Base-by-base conservation (phyloP, 139 green algal species). In the Coccomyxa sp. region DNA sequence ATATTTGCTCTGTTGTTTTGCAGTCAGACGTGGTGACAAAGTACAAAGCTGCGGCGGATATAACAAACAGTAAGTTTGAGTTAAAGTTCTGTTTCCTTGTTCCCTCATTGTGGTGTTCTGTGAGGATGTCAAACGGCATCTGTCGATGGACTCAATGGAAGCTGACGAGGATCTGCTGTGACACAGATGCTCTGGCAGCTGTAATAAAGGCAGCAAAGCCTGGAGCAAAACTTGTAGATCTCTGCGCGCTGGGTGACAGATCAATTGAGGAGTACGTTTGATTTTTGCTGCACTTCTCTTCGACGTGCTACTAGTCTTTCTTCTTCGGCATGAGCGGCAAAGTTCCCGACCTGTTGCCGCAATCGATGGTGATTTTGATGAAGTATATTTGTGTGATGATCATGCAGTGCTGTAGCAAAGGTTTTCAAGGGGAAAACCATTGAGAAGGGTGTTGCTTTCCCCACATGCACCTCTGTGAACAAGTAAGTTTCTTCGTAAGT, bases 31-130 rank as follows among this genome's bases (percentile, higher is more conserved):
- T 99, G 18, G 97, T 99, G 9, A 98, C 96, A 60, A 99, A 99
- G 90, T 99, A 99, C 93, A 99, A 99, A 88, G 92, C 94, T 58
- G 97, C 97, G 9, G 94, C 97, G 18, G 96, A 99, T 78, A 98
- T 99, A 83, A 91, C 90, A 75, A 99, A 99, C 88, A 94, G 96
- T 99, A 85, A 90, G 96, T 90, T 16, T 57, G 0, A 25, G 17
- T 27, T 4, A 79, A 60, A 9, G 3, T 27, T 32, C 17, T 67
- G 14, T 66, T 25, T 60, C 31, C 17, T 58, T 58, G 31, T 18
- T 58, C 76, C 77, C 28, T 10, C 30, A 25, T 30, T 13, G 10
- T 16, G 13, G 17, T 17, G 63, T 79, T 58, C 60, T 23, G 1
- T 25, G 21, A 82, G 67, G 13, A 25, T 13, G 1, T 45, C 58